phyloP scores from a whole-genome alignment of 2,329 filamentous ascomycete genomes.

The Pseudopyricularia cyperi region DNA sequence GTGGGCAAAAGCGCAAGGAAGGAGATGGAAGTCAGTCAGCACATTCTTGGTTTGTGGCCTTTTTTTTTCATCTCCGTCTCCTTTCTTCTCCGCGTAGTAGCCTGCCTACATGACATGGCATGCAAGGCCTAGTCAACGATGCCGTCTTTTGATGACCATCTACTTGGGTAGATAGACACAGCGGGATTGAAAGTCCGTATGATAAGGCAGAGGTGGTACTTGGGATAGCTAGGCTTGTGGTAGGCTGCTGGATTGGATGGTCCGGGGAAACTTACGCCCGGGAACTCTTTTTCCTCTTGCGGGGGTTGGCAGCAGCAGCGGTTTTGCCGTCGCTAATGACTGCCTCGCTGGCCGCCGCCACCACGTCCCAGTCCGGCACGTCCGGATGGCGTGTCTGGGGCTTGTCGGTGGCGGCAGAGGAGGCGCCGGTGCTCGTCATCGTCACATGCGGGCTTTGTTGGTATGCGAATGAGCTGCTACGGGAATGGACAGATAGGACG shows the following conservation, averaged over 20 bases:
- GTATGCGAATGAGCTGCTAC: not conserved
- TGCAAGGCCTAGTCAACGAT: not conserved
- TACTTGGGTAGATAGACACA: slow-evolving; percentile 4
- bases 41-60: not conserved
- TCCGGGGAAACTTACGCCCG: slow-evolving; percentile 14
- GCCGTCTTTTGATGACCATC: slow-evolving; percentile 5
- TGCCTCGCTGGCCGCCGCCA: slow-evolving; percentile 4
- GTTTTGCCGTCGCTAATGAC: slow-evolving; percentile 5
- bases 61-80: not conserved
- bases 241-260: too few relatives aligned
- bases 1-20: not conserved
- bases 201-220: not conserved
- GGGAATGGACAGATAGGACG: not conserved
- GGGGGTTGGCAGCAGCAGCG: slow-evolving; percentile 14
- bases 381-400: not conserved
- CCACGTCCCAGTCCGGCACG: slow-evolving; percentile 4
- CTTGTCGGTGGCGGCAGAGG: not conserved
- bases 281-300: slow-evolving; percentile 22
- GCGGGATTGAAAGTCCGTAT: not conserved
- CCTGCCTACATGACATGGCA: not conserved
- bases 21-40: not conserved
- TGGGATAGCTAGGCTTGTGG: not conserved
- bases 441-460: not conserved
- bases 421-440: slow-evolving; percentile 2
- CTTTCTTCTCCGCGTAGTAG: not conserved